Base-by-base conservation (phyloP, 345 rosid genomes). In the Capsella bursapastoris region DNA sequence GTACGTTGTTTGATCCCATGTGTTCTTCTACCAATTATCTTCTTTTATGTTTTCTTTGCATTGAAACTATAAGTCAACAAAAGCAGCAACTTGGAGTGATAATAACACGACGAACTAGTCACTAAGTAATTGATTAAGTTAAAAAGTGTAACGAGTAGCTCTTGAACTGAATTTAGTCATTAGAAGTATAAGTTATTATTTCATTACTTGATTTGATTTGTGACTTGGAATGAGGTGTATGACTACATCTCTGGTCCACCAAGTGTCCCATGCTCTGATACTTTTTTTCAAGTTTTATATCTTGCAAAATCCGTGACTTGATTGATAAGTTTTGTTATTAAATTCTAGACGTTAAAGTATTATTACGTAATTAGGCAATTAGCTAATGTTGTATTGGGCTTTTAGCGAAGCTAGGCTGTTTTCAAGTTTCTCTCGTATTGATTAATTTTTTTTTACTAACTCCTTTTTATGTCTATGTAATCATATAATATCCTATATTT, bases 61-160 rank as follows among this genome's bases (percentile, higher is more conserved):
- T 50, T 47, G 27, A 47, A 61, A 25, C 52, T 16, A 22, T 22
- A 48, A 74, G 68, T 74, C 73, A 74, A 74, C 62, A 66, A 66
- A 74, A 74, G 47, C 78, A 74, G 47, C 78, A 66, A 58, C 61
- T 74, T 74, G 67, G 41, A 63, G 70, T 64, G 61, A 22, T 22
- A 22, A 37, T 53, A 27, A 66, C 72, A 74, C 10, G 65, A 48
- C 27, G 34, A 49, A 65, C 32, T 59, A 37, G 47, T 59, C 49
- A 10, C 9, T 57, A 35, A 5, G 9, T 18, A 10, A 10, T 37
- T 59, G 64, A 37, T 59, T 18, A 34, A 57, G 1, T 34, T 34
- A 34, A 32, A 32, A 32, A 15, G 44, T 34, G 9, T 34, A 37
- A 9, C 47, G n/a, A 37, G 18, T 18, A 18, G 47, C 29, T 37